A percentile compares a stretch with the other conserved stretches of the same genome.
Conservation (phyloP, 805 yeast genomes). For the Schizosaccharomyces japonicus region DNA sequence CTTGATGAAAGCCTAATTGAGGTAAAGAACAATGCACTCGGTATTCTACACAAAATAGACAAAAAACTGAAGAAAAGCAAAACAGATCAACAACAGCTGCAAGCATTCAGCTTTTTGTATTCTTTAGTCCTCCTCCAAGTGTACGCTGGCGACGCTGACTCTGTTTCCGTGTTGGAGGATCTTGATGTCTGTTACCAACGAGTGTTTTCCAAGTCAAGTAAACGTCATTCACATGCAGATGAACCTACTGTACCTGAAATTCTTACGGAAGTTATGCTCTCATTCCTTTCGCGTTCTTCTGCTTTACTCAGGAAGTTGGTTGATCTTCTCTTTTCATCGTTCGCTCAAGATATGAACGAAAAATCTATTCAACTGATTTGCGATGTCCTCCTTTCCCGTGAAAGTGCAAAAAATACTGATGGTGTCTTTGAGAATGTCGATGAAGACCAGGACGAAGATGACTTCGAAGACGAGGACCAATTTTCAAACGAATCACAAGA, state of each 20-base stretch:
- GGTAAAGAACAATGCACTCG: conserved; percentile 27
- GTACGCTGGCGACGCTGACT: conserved; percentile 48
- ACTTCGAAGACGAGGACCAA: conserved; percentile 9
- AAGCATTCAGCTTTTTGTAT: conserved; percentile 51
- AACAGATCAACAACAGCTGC: conserved; percentile 20
- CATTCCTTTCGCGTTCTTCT: conserved; percentile 33
- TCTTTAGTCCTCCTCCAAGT: conserved; percentile 59
- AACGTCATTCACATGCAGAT: conserved; percentile 10
- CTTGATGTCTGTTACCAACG: conserved; percentile 31
- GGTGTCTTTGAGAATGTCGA: conserved; percentile 18
- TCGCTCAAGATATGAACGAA: conserved; percentile 23
- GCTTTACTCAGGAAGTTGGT: conserved; percentile 34
- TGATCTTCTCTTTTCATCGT: conserved; percentile 32
- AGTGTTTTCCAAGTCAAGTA: background rate
- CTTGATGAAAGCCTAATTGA: conserved; percentile 36
- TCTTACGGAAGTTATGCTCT: conserved; percentile 34
- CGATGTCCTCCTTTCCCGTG: conserved; percentile 39
- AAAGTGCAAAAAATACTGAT: conserved; percentile 50
- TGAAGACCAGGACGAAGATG: conserved; percentile 13
- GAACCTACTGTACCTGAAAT: conserved; percentile 21
- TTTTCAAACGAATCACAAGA: conserved; percentile 9
- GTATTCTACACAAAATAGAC: conserved; percentile 24
- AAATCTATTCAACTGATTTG: conserved; percentile 27
- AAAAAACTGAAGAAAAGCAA: conserved; percentile 18
- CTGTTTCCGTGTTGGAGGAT: conserved; percentile 52